A percentile compares a stretch with the other conserved stretches of the same genome.
Conservation (phyloP, 768 basidiomycete genomes). For the Lepiota brunneoincarnata region DNA sequence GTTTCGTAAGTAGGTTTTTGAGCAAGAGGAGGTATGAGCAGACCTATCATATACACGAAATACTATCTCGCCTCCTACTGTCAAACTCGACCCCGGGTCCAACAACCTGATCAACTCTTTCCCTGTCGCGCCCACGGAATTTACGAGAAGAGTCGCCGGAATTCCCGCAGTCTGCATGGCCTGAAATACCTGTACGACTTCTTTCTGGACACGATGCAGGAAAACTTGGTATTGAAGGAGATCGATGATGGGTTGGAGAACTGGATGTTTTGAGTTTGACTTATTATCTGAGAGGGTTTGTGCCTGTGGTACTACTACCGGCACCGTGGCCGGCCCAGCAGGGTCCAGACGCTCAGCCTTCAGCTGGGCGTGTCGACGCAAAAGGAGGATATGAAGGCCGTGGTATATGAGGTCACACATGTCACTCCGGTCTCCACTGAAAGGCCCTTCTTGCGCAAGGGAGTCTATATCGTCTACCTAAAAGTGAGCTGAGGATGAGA, state of each 20-base stretch:
- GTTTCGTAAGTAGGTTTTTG: neutral
- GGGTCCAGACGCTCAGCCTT: constrained; percentile 39
- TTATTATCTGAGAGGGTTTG: neutral
- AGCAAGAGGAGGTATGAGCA: constrained; percentile 8
- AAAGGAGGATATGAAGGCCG: constrained; percentile 59
- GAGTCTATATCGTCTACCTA: constrained; percentile 7
- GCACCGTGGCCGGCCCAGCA: constrained; percentile 13
- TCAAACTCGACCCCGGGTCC: constrained; percentile 31
- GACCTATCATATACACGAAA: constrained; percentile 71
- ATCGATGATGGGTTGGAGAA: constrained; percentile 77
- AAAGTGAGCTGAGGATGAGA: neutral
- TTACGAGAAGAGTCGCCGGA: constrained; percentile 52
- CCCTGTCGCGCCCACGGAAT: constrained; percentile 68
- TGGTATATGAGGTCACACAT: constrained; percentile 71
- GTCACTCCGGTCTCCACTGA: neutral
- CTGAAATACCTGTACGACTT: constrained; percentile 48
- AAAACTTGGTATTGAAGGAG: constrained; percentile 78
- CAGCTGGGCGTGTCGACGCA: constrained; percentile 52
- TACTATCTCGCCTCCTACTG: constrained; percentile 69
- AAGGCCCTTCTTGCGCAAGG: neutral
- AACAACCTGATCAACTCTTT: constrained; percentile 51
- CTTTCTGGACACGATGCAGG: constrained; percentile 56
- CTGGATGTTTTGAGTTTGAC: constrained; percentile 18
- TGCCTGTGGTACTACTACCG: neutral
- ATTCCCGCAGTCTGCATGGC: constrained; percentile 57